Conservation (phyloP, 768 basidiomycete species). For the Amanita phalloides region DNA sequence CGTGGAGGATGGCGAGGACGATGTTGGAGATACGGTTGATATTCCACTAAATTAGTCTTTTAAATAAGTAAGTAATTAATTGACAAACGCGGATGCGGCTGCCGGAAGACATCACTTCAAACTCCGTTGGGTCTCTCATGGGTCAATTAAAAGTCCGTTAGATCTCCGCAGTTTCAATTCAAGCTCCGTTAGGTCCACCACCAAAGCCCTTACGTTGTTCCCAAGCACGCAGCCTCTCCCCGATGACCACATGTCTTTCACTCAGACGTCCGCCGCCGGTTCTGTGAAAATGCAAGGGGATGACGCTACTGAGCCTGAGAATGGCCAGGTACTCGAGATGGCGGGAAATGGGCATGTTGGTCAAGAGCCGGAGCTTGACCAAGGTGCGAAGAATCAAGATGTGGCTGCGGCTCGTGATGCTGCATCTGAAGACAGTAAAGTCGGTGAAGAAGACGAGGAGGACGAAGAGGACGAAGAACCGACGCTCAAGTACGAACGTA, state of each 20-base stretch:
- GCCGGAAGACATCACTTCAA: too few species aligned
- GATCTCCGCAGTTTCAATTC: too few species aligned
- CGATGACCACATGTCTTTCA: slow-evolving; percentile 5
- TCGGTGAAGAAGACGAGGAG: slow-evolving; percentile 33
- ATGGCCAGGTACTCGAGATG: not conserved
- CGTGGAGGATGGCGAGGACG: slow-evolving; percentile 55
- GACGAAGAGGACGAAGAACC: slow-evolving; percentile 87
- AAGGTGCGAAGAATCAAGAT: not conserved
- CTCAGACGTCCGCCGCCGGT: not conserved
- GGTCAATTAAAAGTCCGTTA: too few species aligned
- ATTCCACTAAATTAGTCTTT: slow-evolving; percentile 37
- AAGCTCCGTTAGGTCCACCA: too few species aligned
- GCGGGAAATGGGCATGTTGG: not conserved
- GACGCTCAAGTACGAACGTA: slow-evolving; percentile 81
- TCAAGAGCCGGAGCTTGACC: not conserved
- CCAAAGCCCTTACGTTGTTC: not conserved
- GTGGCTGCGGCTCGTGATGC: slow-evolving; percentile 5
- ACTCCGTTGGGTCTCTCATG: too few species aligned
- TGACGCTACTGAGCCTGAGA: not conserved
- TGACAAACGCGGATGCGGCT: too few species aligned
- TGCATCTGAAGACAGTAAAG: slow-evolving; percentile 6
- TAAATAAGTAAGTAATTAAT: too few species aligned
- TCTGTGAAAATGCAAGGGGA: not conserved
- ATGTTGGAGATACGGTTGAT: slow-evolving; percentile 72
- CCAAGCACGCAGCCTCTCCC: not conserved